phyloP scores from a whole-genome alignment of 2,329 filamentous ascomycete genomes.

The Fusarium sororula region DNA sequence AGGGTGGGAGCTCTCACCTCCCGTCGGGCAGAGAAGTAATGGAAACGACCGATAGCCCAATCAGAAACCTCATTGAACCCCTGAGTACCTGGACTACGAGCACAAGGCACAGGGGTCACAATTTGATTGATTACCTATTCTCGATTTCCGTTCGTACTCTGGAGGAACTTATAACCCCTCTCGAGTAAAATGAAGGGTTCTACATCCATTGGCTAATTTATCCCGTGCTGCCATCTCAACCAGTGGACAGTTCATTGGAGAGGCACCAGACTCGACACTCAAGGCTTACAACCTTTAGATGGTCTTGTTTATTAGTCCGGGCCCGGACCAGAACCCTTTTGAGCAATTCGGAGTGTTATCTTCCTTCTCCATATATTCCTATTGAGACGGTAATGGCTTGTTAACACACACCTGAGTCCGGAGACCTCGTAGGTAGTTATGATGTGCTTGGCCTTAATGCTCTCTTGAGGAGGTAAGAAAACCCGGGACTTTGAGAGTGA shows the following conservation, averaged over 20 bases:
- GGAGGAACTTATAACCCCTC: neutral
- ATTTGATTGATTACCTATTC: neutral
- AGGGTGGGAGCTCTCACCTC: neutral
- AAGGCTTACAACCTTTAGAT: conserved; percentile 9
- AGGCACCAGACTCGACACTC: neutral
- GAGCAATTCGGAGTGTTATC: conserved; percentile 7
- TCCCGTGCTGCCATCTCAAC: neutral
- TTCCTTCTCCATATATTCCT: conserved; percentile 26
- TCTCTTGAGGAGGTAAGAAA: neutral
- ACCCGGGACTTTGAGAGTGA: neutral
- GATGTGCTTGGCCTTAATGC: neutral
- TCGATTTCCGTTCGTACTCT: neutral
- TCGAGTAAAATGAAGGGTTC: no score
- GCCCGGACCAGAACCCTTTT: conserved; percentile 24
- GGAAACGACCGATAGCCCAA: conserved; percentile 6
- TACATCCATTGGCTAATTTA: neutral
- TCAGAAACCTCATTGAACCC: conserved; percentile 11
- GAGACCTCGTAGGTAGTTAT: neutral
- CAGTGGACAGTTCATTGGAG: neutral
- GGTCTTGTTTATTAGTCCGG: neutral
- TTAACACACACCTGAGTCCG: neutral
- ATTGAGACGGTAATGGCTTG: neutral
- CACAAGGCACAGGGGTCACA: neutral
- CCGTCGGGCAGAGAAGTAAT: neutral
- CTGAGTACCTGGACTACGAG: conserved; percentile 5